These are phyloP conservation scores for Penicillium decumbens DNA, from an alignment of 2,329 filamentous ascomycete genomes.

Conservation along the genomic window DNA sequence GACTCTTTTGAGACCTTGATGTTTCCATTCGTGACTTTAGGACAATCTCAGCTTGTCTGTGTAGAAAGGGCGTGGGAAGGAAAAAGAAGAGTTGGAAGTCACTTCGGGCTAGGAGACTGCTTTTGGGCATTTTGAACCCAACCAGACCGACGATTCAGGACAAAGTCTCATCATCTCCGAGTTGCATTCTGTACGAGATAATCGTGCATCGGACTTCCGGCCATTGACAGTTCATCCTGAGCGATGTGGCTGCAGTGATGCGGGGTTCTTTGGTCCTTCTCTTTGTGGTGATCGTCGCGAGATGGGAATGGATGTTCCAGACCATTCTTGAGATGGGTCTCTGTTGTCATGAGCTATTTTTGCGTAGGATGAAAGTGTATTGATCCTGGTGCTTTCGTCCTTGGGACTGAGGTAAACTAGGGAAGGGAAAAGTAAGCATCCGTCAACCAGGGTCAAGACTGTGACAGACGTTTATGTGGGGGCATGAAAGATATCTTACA, in stretches of 20 bases:
- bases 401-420: no score
- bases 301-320: neutral
- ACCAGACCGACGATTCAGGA: slow-evolving; percentile 12
- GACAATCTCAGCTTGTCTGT: slow-evolving; percentile 8
- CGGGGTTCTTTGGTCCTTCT: slow-evolving; percentile 11
- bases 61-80: neutral
- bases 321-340: no score
- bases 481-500: no score
- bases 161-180: slow-evolving; percentile 12
- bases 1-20: neutral
- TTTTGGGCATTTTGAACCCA: slow-evolving; percentile 15
- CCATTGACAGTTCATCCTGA: slow-evolving; percentile 12
- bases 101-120: neutral
- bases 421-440: no score
- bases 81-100: neutral
- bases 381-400: neutral
- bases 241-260: slow-evolving; percentile 9
- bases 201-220: slow-evolving; percentile 2
- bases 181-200: slow-evolving; percentile 19
- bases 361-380: no score
- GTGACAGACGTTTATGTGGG: no score
- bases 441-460: no score
- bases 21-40: neutral
- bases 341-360: neutral
- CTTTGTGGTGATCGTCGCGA: neutral